These are phyloP conservation scores for Biscogniauxia sp. DNA, from an alignment of 2,329 filamentous ascomycete species.

Conservation along the genomic window DNA sequence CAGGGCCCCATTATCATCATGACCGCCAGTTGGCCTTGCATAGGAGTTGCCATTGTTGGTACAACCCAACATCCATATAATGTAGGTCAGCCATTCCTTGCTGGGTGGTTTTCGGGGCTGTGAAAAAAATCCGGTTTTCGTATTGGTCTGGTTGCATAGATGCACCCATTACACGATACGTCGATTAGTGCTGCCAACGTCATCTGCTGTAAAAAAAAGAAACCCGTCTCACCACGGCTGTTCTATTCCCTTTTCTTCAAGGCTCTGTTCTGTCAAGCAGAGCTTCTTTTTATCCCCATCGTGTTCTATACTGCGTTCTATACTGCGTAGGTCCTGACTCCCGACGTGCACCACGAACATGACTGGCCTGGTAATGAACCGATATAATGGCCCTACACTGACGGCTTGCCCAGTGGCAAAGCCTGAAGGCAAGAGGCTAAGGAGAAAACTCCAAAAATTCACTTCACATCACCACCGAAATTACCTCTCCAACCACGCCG, in stretches of 20 bases:
- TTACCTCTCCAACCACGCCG: constrained; percentile 19
- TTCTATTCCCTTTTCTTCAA: not conserved
- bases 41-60: too few species aligned
- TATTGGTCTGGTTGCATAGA: constrained; percentile 25
- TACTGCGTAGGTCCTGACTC: too few species aligned
- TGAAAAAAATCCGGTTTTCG: constrained; percentile 29
- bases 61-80: too few species aligned
- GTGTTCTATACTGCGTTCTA: not conserved
- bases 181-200: constrained; percentile 16
- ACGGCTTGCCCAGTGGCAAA: constrained; percentile 20
- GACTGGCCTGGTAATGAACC: constrained; percentile 22
- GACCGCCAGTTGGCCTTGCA: too few species aligned
- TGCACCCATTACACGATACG: constrained; percentile 16
- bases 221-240: not conserved
- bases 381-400: constrained; percentile 24
- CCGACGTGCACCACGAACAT: not conserved
- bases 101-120: not conserved
- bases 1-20: too few species aligned
- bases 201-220: constrained; percentile 11
- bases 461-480: not conserved
- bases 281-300: not conserved
- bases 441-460: constrained; percentile 32
- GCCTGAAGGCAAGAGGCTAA: constrained; percentile 30
- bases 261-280: not conserved
- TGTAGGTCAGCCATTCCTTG: not conserved